Evolutionary conservation across 768 basidiomycete species (phyloP), one percentile per base, ranked within the genome.

Genomic region (Lactarius hengduanensis): DNA sequence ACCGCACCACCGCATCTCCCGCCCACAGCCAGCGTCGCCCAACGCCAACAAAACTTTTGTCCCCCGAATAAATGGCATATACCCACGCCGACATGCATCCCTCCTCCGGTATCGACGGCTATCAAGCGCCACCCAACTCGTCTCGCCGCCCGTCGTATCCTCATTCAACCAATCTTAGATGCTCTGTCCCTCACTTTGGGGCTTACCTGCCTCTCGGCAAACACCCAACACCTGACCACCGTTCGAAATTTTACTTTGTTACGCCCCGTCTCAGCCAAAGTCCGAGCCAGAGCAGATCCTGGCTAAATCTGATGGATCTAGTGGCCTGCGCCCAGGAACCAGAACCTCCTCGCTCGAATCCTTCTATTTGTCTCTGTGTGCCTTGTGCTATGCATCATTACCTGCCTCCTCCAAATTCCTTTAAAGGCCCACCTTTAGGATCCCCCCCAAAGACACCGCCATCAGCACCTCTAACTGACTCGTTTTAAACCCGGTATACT

Each of bases 181-280:
- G 16, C 13, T 50, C 47, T 50, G 11, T 53, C 26, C n/a, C 47
- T 50, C 15, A 11, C 47, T 26, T 22, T 28, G 22, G 50, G 22
- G n/a, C 11, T 22, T 28, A 16, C 11, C 13, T 26, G 4, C 50
- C 26, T 26, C 47, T 26, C 50, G 50, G 22, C 50, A 53, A 26
- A 22, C 22, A 53, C 26, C 13, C 26, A 15, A 26, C 57, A 58
- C 57, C 36, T 58, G 36, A 58, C 40, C 36, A 58, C 22, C 59
- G 54, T 57, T 55, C 22, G 18, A 22, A 60, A 60, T 22, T 55
- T n/a, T 57, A 20, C 28, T 26, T 36, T 30, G 3, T 57, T 40
- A 59, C 66, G 66, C 66, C 66, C 66, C 66, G 58, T 34, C 34
- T 22, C 15, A 53, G 63, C 63, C 63, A 59, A 30, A 53, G 40